Evolutionary conservation across 2,329 filamentous ascomycete genomes (phyloP).

Genomic region (Calonectria honghensis): DNA sequence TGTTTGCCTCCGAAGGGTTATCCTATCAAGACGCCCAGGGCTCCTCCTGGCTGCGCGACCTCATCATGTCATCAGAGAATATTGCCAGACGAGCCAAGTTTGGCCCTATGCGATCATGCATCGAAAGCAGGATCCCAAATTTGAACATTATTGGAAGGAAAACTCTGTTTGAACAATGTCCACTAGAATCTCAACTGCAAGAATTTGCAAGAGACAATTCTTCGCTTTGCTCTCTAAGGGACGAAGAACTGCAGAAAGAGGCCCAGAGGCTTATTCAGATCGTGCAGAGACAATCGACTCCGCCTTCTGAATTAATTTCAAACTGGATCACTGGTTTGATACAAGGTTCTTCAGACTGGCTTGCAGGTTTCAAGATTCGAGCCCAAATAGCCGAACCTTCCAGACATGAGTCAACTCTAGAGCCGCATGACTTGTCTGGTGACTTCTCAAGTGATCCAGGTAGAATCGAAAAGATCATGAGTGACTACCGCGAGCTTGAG

Average conservation of each 20-base stretch:
- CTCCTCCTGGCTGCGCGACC: background rate
- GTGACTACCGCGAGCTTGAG: background rate
- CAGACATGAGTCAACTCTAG: background rate
- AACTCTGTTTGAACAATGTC: background rate
- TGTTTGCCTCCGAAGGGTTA: conserved; percentile 44
- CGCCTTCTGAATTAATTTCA: background rate
- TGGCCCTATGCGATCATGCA: background rate
- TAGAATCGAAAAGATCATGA: background rate
- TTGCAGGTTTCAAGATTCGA: background rate
- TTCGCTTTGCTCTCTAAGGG: background rate
- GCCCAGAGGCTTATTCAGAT: background rate
- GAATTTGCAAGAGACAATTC: background rate
- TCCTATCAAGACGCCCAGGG: background rate
- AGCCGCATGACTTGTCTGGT: background rate
- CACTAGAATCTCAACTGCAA: background rate
- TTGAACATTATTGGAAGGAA: background rate
- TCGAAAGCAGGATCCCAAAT: background rate
- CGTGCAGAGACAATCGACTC: background rate
- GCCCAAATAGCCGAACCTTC: background rate
- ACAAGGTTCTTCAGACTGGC: background rate
- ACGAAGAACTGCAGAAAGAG: background rate
- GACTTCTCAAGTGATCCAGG: background rate
- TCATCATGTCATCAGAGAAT: background rate
- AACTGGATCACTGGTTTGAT: background rate
- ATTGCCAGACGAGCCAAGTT: background rate